phyloP scores from a whole-genome alignment of 176 grass and related monocot species.

The Ananas comosus region DNA sequence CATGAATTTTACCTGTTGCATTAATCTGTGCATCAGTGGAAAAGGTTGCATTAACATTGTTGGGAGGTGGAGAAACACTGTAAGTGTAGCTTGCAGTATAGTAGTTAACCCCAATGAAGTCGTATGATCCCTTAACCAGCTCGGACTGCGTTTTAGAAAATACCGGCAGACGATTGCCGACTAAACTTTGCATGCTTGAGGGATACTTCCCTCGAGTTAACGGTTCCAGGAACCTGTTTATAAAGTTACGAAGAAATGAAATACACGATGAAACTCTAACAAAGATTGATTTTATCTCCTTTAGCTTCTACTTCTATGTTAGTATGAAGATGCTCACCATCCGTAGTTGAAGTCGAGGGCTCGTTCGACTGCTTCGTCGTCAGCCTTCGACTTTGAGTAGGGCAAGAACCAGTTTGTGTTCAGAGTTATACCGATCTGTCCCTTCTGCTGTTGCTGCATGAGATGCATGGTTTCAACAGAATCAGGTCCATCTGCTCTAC shows the following conservation, averaged over 20 bases:
- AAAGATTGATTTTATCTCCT: neutral
- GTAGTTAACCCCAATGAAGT: slow-evolving; percentile 13
- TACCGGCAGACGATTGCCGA: neutral
- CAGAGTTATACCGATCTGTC: neutral
- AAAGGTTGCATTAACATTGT: neutral
- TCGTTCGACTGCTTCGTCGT: neutral
- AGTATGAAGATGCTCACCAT: neutral
- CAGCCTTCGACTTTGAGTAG: neutral
- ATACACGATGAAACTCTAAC: neutral
- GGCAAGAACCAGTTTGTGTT: slow-evolving; percentile 3
- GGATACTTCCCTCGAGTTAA: slow-evolving; percentile 2
- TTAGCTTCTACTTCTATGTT: too few species aligned
- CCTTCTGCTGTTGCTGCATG: neutral
- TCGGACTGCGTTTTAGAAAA: neutral
- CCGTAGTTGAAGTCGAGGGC: neutral
- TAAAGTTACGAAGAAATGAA: neutral
- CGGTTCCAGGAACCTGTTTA: slow-evolving; percentile 8
- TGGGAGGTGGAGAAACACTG: neutral
- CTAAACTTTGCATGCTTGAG: neutral
- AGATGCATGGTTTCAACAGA: neutral
- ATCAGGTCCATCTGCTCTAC: too few species aligned
- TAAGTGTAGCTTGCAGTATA: slow-evolving; percentile 1
- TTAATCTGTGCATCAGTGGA: neutral
- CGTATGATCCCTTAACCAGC: slow-evolving; percentile 7
- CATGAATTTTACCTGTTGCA: neutral